Conservation (phyloP, 2,329 filamentous ascomycete genomes). For the Fusarium stilboides region DNA sequence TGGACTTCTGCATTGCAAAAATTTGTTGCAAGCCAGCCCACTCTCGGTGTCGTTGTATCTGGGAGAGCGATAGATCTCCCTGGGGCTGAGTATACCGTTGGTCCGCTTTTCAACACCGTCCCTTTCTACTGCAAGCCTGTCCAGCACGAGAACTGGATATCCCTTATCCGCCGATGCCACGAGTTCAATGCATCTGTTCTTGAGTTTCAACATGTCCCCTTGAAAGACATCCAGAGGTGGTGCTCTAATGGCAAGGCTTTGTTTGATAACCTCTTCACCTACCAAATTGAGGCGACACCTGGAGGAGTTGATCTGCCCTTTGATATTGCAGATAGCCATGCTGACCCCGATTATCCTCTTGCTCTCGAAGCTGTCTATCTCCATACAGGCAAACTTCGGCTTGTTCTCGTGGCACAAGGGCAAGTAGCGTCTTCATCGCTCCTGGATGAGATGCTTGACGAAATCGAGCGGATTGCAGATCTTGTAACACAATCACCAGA, state of each 20-base stretch:
- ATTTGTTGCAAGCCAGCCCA: constrained; percentile 62
- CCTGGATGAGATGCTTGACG: constrained; percentile 55
- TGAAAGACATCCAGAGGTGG: constrained; percentile 88
- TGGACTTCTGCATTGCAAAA: constrained; percentile 77
- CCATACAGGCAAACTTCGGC: constrained; percentile 61
- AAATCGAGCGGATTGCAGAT: constrained; percentile 52
- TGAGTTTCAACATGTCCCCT: constrained; percentile 79
- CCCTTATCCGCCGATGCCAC: constrained; percentile 76
- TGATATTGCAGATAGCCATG: constrained; percentile 64
- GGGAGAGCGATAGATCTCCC: constrained; percentile 81
- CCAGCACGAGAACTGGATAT: constrained; percentile 68
- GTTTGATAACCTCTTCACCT: constrained; percentile 88
- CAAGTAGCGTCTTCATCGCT: constrained; percentile 52
- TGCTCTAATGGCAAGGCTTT: constrained; percentile 71
- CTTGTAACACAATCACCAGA: constrained; percentile 25
- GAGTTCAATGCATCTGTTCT: constrained; percentile 77
- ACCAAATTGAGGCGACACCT: constrained; percentile 69
- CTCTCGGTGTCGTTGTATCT: constrained; percentile 83
- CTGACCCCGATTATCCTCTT: constrained; percentile 78
- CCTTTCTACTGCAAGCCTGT: constrained; percentile 73
- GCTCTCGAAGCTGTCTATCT: constrained; percentile 80
- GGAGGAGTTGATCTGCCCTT: constrained; percentile 64
- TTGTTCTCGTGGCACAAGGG: constrained; percentile 73
- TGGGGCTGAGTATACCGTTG: constrained; percentile 76
- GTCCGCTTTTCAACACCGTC: constrained; percentile 91